Evolutionary conservation across 441 rosid species (phyloP), one percentile per base, ranked within the genome.

Genomic region (Gossypium gossypioides): DNA sequence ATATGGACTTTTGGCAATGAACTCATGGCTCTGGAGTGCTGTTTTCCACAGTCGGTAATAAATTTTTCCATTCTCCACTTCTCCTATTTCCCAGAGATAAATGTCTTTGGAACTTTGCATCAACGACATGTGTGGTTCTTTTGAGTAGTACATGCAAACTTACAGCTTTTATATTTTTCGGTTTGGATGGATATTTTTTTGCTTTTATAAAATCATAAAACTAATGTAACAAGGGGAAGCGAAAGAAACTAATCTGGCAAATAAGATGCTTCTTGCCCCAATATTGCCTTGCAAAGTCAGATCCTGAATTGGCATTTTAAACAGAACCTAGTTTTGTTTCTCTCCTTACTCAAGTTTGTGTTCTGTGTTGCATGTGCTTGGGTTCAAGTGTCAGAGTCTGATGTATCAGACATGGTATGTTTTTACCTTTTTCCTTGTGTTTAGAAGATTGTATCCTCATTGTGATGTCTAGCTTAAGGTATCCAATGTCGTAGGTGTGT

Each of bases 11-110:
- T 72, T 92, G 6, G 78, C 99, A 60, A 78, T 89, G 88, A 90
- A 92, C 80, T 85, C 96, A 12, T 89, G 99, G 97, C 87, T 94
- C 75, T 94, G 97, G 99, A 92, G 97, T 81, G 87, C 88, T 27
- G 86, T 86, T 78, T 93, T 94, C 84, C 97, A 89, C 71, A 86
- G 89, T 73, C 78, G 92, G 99, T 92, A 81, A 80, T 80, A 64
- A 63, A 79, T 51, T 74, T 63, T 24, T 18, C 3, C 15, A 7
- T 3, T 24, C 46, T 7, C 22, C 22, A 12, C 71, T 56, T 40
- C 40, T 29, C 13, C 67, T 48, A 18, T 60, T 72, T 48, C 61
- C 29, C 10, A 10, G 15, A 21, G 12, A 69, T 69, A 21, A 69
- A 22, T 37, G 21, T 42, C 15, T 22, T 6, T 13, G 22, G 40